Percentiles rank a stretch among this genome's conserved stretches.
These are phyloP conservation scores for Exutisphaerella laricina DNA, from an alignment of 2,329 filamentous ascomycete genomes.

Conservation along the genomic window DNA sequence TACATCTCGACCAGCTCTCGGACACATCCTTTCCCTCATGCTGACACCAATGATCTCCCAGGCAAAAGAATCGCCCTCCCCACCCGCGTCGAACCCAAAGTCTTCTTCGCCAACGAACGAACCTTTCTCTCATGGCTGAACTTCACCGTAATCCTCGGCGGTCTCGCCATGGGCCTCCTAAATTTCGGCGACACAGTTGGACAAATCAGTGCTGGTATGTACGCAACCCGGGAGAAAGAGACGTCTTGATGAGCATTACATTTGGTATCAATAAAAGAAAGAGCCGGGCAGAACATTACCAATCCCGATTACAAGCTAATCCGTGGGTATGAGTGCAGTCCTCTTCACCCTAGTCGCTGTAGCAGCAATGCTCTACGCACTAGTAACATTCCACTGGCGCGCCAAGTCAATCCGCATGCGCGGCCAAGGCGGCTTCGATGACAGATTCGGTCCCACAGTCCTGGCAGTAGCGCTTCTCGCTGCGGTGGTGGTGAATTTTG, in stretches of 20 bases:
- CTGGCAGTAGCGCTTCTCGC: constrained; percentile 78
- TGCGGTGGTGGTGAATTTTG: constrained; percentile 94
- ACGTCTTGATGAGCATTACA: no score
- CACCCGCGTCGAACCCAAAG: constrained; percentile 96
- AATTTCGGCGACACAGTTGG: constrained; percentile 92
- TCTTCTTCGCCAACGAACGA: constrained; percentile 99
- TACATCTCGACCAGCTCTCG: background rate
- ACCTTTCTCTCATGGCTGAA: constrained; percentile 99
- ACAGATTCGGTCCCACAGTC: constrained; percentile 88
- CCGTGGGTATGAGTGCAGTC: no score
- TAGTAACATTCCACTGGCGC: constrained; percentile 95
- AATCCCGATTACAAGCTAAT: no score
- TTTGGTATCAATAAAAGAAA: no score
- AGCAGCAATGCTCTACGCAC: constrained; percentile 89
- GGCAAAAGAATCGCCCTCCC: constrained; percentile 98
- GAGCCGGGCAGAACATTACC: no score
- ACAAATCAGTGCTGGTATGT: no score
- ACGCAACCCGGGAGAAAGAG: no score
- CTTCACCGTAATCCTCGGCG: constrained; percentile 97
- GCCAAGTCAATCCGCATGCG: constrained; percentile 86
- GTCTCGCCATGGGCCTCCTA: constrained; percentile 85
- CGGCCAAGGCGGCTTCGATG: constrained; percentile 93
- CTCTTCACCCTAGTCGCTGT: constrained; percentile 93
- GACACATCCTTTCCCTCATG: background rate
- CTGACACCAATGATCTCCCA: constrained; percentile 34